These are phyloP conservation scores for Trametes punicea DNA, from an alignment of 768 basidiomycete genomes.

Conservation along the genomic window DNA sequence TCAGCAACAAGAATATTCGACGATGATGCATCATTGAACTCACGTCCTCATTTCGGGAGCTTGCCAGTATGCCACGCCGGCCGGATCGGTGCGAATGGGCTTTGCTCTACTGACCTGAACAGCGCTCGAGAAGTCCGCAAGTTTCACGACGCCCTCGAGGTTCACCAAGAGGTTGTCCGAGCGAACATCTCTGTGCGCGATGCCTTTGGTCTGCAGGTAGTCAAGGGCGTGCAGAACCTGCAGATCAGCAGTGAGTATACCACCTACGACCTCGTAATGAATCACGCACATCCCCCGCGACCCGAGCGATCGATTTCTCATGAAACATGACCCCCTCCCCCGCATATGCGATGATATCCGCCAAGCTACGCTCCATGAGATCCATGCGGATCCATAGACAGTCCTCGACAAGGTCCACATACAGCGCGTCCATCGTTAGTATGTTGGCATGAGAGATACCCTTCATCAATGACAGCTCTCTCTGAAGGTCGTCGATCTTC, in stretches of 20 bases:
- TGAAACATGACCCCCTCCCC: constrained; percentile 59
- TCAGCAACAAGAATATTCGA: background rate
- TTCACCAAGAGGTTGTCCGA: constrained; percentile 82
- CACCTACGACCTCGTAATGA: background rate
- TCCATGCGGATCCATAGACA: constrained; percentile 86
- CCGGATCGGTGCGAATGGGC: constrained; percentile 52
- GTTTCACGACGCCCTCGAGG: constrained; percentile 63
- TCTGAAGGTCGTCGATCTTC: constrained; percentile 61
- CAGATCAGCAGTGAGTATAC: background rate
- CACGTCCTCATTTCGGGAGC: constrained; percentile 77
- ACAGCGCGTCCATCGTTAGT: constrained; percentile 64
- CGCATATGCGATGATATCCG: constrained; percentile 69
- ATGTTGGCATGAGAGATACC: constrained; percentile 59
- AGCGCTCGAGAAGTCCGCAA: constrained; percentile 81
- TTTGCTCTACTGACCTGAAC: constrained; percentile 52
- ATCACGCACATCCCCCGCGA: constrained; percentile 66
- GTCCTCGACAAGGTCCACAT: constrained; percentile 55
- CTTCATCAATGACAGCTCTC: constrained; percentile 59
- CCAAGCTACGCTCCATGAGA: constrained; percentile 84
- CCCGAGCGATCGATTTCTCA: constrained; percentile 69
- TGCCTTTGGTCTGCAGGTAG: constrained; percentile 59
- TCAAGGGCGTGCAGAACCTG: constrained; percentile 66
- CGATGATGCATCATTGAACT: constrained; percentile 24
- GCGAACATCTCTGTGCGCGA: constrained; percentile 82
- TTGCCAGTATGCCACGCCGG: constrained; percentile 82